Evolutionary conservation across 306 rosid species (phyloP).

Genomic region (Castanea crenata): DNA sequence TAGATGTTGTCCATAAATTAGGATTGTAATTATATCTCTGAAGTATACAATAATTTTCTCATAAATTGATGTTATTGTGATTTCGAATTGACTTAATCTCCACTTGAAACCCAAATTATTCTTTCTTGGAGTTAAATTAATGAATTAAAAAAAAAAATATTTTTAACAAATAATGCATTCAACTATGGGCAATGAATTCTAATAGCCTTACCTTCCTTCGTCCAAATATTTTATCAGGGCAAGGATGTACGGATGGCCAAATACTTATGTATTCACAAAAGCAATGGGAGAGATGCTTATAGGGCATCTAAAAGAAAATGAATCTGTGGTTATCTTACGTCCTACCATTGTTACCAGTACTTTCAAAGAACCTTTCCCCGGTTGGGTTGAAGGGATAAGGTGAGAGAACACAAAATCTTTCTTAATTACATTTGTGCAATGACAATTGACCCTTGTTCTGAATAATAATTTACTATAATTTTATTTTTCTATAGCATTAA

Average conservation of each 20-base stretch:
- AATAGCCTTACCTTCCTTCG: not conserved
- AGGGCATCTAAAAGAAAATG: slow-evolving; percentile 34
- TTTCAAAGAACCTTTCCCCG: slow-evolving; percentile 75
- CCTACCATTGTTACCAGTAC: slow-evolving; percentile 80
- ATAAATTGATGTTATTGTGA: no score
- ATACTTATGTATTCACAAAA: slow-evolving; percentile 79
- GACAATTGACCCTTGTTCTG: no score
- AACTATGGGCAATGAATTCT: not conserved
- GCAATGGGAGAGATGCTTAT: slow-evolving; percentile 81
- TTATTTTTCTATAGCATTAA: not conserved
- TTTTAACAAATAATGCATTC: no score
- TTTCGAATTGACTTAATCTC: no score
- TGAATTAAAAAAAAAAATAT: no score
- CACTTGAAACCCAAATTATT: no score
- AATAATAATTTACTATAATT: not conserved
- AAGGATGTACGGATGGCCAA: slow-evolving; percentile 81
- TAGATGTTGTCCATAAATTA: no score
- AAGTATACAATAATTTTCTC: fast-evolving
- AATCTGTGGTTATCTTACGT: slow-evolving; percentile 51
- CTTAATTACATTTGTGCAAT: no score
- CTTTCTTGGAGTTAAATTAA: no score
- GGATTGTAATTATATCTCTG: no score
- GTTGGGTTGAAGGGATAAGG: slow-evolving; percentile 87
- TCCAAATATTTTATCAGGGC: slow-evolving; percentile 39
- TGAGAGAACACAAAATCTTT: slow-evolving; percentile 8